phyloP scores from a whole-genome alignment of 176 grass and related monocot genomes.

The Triticum dicoccoides region DNA sequence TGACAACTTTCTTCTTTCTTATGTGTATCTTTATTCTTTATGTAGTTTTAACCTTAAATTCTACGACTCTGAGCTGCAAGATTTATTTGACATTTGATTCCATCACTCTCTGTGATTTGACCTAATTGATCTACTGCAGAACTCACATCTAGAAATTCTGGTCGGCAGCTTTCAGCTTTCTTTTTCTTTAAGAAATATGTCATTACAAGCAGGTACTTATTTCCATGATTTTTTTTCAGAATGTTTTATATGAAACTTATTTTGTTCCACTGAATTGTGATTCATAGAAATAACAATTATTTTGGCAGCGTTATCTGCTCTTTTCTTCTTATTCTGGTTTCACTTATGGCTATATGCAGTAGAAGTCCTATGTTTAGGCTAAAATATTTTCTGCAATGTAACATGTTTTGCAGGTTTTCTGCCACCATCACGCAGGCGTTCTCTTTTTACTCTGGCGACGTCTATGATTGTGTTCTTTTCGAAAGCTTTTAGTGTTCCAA shows the following conservation, averaged over 20 bases:
- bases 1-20: neutral
- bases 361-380: neutral
- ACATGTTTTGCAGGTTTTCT: conserved; percentile 59
- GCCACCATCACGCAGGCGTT: conserved; percentile 67
- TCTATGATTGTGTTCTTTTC: conserved; percentile 92
- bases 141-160: conserved; percentile 64
- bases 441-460: conserved; percentile 89
- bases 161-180: conserved; percentile 92
- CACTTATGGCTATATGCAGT: too few species aligned
- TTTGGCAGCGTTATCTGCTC: neutral
- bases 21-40: neutral
- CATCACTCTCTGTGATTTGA: conserved; percentile 5
- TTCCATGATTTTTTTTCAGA: neutral
- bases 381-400: neutral
- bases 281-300: neutral
- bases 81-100: conserved; percentile 20
- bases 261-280: neutral
- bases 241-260: neutral
- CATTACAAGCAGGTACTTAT: conserved; percentile 66
- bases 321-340: neutral
- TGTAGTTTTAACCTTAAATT: neutral
- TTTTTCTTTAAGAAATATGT: conserved; percentile 84
- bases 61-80: neutral
- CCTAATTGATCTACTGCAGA: conserved; percentile 45
- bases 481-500: conserved; percentile 81